Evolutionary conservation across 106 monocot species (phyloP).

Genomic region (Ottelia alismoides): DNA sequence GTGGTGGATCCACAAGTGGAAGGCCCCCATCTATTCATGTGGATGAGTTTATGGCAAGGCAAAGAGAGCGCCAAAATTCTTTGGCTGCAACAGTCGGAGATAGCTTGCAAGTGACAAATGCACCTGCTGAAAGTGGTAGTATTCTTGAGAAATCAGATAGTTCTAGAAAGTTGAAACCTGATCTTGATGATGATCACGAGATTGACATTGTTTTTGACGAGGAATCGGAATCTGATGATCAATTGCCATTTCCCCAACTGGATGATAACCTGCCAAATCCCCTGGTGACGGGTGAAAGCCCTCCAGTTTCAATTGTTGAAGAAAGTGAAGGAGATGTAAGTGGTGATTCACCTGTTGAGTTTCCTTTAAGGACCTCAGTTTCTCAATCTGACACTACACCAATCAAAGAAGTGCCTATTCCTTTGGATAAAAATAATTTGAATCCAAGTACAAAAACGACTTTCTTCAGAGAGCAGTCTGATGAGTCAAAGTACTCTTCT

Average conservation of each 20-base stretch:
- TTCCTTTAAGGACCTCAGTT: constrained; percentile 11
- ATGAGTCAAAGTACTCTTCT: constrained; percentile 38
- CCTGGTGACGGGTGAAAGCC: constrained; percentile 41
- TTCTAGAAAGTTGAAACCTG: constrained; percentile 41
- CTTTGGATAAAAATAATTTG: constrained; percentile 26
- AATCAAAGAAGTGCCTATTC: constrained; percentile 11
- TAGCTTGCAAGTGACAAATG: constrained; percentile 31
- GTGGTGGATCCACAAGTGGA: constrained; percentile 61
- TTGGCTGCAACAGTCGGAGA: constrained; percentile 35
- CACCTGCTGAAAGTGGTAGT: constrained; percentile 19
- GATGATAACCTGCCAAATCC: constrained; percentile 69
- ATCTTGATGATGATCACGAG: constrained; percentile 78
- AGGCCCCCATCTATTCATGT: constrained; percentile 99
- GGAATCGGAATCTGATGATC: constrained; percentile 93
- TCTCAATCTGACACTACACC: constrained; percentile 14
- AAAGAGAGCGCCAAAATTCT: constrained; percentile 78
- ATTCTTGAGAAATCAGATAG: constrained; percentile 39
- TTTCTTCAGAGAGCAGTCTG: constrained; percentile 32
- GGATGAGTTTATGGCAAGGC: constrained; percentile 98
- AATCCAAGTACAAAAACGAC: constrained; percentile 6
- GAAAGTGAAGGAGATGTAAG: constrained; percentile 66
- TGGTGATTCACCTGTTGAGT: constrained; percentile 20
- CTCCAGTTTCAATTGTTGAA: constrained; percentile 64
- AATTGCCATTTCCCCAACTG: constrained; percentile 69
- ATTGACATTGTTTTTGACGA: constrained; percentile 94